Evolutionary conservation across 1,139 yeast genomes (phyloP).

Genomic region (Eremothecium sinecaudum): DNA sequence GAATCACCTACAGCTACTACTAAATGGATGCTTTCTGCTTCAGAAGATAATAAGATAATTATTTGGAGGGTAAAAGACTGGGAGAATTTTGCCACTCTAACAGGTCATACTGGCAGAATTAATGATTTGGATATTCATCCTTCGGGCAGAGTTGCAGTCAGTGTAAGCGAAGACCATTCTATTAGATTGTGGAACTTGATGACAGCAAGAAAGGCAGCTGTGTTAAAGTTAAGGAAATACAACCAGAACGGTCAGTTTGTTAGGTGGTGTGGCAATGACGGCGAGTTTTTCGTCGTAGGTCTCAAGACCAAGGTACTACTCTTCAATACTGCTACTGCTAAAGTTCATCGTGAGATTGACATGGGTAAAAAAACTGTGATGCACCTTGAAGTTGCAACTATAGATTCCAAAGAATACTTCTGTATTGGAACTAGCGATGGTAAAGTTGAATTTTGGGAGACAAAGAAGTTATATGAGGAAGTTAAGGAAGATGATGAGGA

Average conservation of each 20-base stretch:
- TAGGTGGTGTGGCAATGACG: slow-evolving; percentile 48
- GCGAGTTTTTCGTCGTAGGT: slow-evolving; percentile 68
- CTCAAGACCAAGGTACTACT: slow-evolving; percentile 54
- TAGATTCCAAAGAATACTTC: slow-evolving; percentile 43
- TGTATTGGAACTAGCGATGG: slow-evolving; percentile 71
- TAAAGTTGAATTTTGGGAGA: slow-evolving; percentile 46
- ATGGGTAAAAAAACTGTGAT: slow-evolving; percentile 52
- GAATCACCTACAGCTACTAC: slow-evolving; percentile 31
- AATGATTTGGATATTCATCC: slow-evolving; percentile 87
- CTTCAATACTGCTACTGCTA: slow-evolving; percentile 58
- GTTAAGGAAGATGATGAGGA: slow-evolving; percentile 18
- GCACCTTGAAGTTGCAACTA: slow-evolving; percentile 47
- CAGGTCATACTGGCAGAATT: slow-evolving; percentile 72
- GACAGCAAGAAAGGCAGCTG: slow-evolving; percentile 95
- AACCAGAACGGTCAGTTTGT: slow-evolving; percentile 63
- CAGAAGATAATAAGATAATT: slow-evolving; percentile 82
- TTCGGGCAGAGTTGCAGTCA: slow-evolving; percentile 81
- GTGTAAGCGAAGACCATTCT: slow-evolving; percentile 78
- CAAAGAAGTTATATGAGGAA: slow-evolving; percentile 34
- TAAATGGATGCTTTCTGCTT: slow-evolving; percentile 84
- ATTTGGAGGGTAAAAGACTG: slow-evolving; percentile 96
- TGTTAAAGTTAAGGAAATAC: slow-evolving; percentile 61
- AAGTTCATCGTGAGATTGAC: slow-evolving; percentile 41
- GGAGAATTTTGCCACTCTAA: slow-evolving; percentile 82
- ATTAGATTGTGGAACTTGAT: slow-evolving; percentile 88